Evolutionary conservation across 148 eudicot genomes (phyloP).

Genomic region (Pharnaceum exiguum): DNA sequence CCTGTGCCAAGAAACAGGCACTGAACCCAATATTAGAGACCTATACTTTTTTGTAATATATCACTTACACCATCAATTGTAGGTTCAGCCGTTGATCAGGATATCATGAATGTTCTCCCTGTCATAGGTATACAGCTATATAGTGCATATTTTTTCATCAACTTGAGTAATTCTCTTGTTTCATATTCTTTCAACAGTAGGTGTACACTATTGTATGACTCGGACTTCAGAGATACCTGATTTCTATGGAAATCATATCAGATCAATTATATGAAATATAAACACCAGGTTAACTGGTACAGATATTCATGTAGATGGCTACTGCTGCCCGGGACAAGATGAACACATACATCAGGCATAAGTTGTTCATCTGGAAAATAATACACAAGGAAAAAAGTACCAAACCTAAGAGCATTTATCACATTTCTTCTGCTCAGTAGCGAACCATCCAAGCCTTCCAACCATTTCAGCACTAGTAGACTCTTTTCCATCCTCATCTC

Average conservation of each 20-base stretch:
- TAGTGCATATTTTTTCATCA: constrained; percentile 2
- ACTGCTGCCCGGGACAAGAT: too few species aligned
- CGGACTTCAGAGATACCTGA: background rate
- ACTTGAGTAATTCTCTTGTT: background rate
- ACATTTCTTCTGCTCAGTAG: background rate
- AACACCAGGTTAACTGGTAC: too few species aligned
- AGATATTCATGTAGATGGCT: too few species aligned
- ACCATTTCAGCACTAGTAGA: too few species aligned
- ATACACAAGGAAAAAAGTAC: background rate
- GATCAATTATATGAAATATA: too few species aligned
- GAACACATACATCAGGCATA: background rate
- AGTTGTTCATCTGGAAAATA: background rate
- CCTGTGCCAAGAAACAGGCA: background rate
- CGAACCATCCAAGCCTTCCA: background rate
- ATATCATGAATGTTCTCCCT: constrained; percentile 1
- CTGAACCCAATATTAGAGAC: background rate
- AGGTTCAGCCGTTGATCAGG: background rate
- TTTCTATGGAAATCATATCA: too few species aligned
- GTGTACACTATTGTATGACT: background rate
- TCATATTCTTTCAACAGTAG: background rate
- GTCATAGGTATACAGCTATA: background rate
- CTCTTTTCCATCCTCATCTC: background rate
- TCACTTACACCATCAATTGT: constrained; percentile 1
- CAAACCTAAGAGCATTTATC: background rate
- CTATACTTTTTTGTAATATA: constrained; percentile 13